Evolutionary conservation across 306 rosid species (phyloP), one percentile per base, ranked within the genome.

Genomic region (Benincasa hispida): DNA sequence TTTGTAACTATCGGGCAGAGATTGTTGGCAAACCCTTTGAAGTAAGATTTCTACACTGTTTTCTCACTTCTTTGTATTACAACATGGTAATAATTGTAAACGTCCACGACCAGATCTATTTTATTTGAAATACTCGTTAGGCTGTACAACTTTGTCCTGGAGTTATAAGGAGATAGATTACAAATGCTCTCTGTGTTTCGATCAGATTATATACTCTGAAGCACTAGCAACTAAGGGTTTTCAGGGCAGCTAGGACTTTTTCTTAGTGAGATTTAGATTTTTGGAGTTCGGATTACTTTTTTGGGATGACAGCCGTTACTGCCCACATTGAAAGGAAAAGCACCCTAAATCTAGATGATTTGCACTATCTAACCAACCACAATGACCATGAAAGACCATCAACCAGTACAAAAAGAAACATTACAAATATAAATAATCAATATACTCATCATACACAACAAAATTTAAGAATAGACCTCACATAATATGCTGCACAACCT

Each of bases 1-100:
- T 94, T 94, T 89, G 97, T 94, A 68, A 94, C 98, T 72, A 91
- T 94, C 47, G 98, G 95, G 76, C 98, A 94, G 85, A 89, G 98
- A 84, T 82, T 94, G 85, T 81, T 94, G 88, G 97, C 98, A 75
- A 85, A 83, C 79, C 98, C 98, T 77, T 78, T 94, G 68, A 94
- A 86, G 98, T 91, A 81, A 86, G 87, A 66, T 50, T 58, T 57
- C 53, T 8, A 8, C 19, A 12, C 34, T 80, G 14, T 69, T 28
- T 55, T 34, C 25, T 53, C 27, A 59, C 19, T 39, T 3, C 21
- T 32, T 45, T 77, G 5, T 66, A n/a, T 21, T 5, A 19, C 50
- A 35, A 66, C 73, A 37, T 66, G 51, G 50, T 37, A 10, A 34
- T 53, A 5, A 13, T 13, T 48, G 54, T 48, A 48, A 48, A 13